These are phyloP conservation scores for Citrus cavaleriei DNA, from an alignment of 345 rosid genomes.

Conservation along the genomic window DNA sequence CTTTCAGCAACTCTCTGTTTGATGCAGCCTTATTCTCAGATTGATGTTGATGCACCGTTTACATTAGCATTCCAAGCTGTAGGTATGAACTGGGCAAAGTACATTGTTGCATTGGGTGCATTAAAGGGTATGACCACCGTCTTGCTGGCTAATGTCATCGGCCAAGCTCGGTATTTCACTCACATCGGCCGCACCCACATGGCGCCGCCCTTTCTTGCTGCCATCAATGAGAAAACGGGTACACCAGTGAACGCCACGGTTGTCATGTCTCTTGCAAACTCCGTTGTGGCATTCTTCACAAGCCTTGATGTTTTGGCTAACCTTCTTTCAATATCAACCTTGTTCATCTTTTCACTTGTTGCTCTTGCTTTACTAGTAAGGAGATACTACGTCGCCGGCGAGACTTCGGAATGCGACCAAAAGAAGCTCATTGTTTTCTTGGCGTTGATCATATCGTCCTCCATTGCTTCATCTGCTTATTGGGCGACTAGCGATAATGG, in stretches of 20 bases:
- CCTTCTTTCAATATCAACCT: slow-evolving; percentile 55
- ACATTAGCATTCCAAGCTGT: slow-evolving; percentile 48
- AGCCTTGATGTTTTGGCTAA: slow-evolving; percentile 48
- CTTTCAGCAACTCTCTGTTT: slow-evolving; percentile 40
- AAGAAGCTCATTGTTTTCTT: slow-evolving; percentile 36
- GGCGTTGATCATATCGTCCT: slow-evolving; percentile 34
- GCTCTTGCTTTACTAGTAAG: slow-evolving; percentile 56
- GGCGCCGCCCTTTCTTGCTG: slow-evolving; percentile 58
- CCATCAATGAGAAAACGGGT: slow-evolving; percentile 42
- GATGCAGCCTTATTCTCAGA: slow-evolving; percentile 47
- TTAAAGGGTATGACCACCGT: slow-evolving; percentile 68
- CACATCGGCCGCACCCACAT: slow-evolving; percentile 66
- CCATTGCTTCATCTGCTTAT: slow-evolving; percentile 33
- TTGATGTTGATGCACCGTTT: slow-evolving; percentile 58
- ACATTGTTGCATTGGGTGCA: slow-evolving; percentile 61
- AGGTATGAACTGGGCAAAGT: slow-evolving; percentile 63
- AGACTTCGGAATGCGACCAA: slow-evolving; percentile 31
- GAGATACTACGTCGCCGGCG: slow-evolving; percentile 46
- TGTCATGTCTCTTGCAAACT: slow-evolving; percentile 43
- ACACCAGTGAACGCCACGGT: slow-evolving; percentile 58
- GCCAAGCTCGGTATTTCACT: slow-evolving; percentile 66
- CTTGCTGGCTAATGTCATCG: slow-evolving; percentile 43
- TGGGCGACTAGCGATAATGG: slow-evolving; percentile 35
- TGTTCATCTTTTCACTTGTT: slow-evolving; percentile 54
- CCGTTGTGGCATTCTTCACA: slow-evolving; percentile 51